Base-by-base conservation (phyloP, 1,284 basidiomycete genomes). In the Ceratobasidium sp. region DNA sequence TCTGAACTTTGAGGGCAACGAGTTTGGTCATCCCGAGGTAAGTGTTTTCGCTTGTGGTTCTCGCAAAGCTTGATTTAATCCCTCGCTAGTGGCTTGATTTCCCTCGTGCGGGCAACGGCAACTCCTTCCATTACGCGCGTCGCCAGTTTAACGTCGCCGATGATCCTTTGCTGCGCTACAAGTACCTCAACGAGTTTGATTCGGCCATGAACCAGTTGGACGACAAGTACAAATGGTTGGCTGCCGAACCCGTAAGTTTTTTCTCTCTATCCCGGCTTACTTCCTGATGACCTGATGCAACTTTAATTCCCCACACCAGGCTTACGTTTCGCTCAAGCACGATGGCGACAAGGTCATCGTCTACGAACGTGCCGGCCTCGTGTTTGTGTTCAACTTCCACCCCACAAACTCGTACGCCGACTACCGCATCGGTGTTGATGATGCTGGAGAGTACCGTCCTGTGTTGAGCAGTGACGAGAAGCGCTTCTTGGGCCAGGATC, bases 311-410 rank as follows among this genome's bases (percentile, higher is more conserved):
- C 68, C 67, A 60, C 83, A n/a, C n/a, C n/a, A 94, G 89, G 95
- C 94, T 10, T 95, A 94, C 81, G 91, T 98, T 56, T 97, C 96
- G 20, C 88, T 99, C 78, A 99, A 98, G 86, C 89, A 99, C 83
- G 95, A 99, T 83, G 81, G 79, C 8, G 96, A 98, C 88, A 98
- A 98, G 85, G 89, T 98, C 71, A 87, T 99, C 80, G 96, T 94
- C 1, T 99, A 92, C 81, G 97, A 99, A 86, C 91, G 97, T 66
- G 97, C 93, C 15, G 94, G 93, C 37, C 87, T 99, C 65, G 85
- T 99, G 56, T 99, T 98, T 86, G 88, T 98, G 80, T 99, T 98
- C 89, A 99, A 99, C 86, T 98, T 99, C 89, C 92, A 98, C 85
- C 91, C 94, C 2, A 90, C 88, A 17, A 85, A 94, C 61, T 96